Evolutionary conservation across 192 early-diverging fungal genomes (phyloP), one percentile per base, ranked within the genome.

Genomic region (Coemansia sp.): DNA sequence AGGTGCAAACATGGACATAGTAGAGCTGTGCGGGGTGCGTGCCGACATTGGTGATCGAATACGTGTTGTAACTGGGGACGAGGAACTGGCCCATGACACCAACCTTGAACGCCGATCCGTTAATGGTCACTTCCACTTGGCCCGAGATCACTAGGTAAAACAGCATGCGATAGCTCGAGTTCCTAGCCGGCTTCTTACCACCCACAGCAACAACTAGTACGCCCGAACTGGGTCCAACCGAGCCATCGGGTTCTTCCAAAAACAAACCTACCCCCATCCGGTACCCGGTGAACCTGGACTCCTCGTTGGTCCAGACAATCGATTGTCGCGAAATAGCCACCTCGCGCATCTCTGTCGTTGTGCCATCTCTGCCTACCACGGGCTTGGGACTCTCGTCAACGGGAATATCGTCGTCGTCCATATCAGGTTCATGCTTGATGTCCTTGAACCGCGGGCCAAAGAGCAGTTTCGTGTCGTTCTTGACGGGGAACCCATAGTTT

Each of bases 21-120:
- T 53, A 65, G 22, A 72, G 42, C 60, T 72, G 69, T 0, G 69
- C 69, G 2, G 69, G 62, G 20, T 72, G 69, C 19, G 69, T 72
- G 43, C 69, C 69, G 24, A 65, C 56, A 32, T 72, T 72, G 14
- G 37, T 32, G n/a, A 72, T 65, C 38, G 53, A 43, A 14, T 72
- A 72, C 11, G 54, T 30, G 45, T 72, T 72, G 54, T 47, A 28
- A 24, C 26, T 41, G 6, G 69, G 69, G 2, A 72, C 50, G 15
- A 72, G 13, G n/a, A 72, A 64, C 50, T 72, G 69, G 2, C 69
- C 69, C 5, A 72, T 37, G 8, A 60, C 36, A 2, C 69, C 69
- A 20, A 72, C 69, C 0, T 32, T 35, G 28, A 72, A 65, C 24
- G 33, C 53, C 1, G 69, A 50, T n/a, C 36, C 20, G 38, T 65